Evolutionary conservation across 2,329 filamentous ascomycete species (phyloP).

Genomic region (Penicillium sp.): DNA sequence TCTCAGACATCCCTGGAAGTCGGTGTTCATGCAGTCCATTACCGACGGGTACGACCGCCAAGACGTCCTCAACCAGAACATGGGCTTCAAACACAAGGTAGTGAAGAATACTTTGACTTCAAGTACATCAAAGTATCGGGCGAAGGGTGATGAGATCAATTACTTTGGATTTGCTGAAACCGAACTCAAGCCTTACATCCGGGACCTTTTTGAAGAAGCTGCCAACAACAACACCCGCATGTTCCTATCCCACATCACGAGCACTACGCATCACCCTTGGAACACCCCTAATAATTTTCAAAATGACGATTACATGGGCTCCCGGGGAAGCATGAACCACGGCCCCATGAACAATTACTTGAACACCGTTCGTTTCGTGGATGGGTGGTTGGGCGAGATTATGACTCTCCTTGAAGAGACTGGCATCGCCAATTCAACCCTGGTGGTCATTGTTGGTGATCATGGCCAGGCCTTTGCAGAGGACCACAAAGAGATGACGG

Average conservation of each 20-base stretch:
- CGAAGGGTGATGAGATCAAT: conserved; percentile 34
- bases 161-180: conserved; percentile 43
- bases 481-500: conserved; percentile 35
- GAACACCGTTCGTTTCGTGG: conserved; percentile 41
- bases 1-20: conserved; percentile 26
- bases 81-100: conserved; percentile 29
- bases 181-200: conserved; percentile 36
- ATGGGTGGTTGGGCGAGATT: conserved; percentile 41
- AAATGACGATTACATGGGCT: conserved; percentile 22
- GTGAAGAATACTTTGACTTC: conserved; percentile 25
- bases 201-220: conserved; percentile 25
- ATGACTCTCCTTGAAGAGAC: conserved; percentile 40
- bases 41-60: conserved; percentile 38
- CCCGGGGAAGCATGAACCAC: conserved; percentile 23
- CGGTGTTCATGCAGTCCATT: conserved; percentile 36
- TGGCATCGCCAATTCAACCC: conserved; percentile 41
- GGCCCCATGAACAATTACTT: conserved; percentile 40
- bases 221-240: conserved; percentile 27
- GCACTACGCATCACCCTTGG: conserved; percentile 42
- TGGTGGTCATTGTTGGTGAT: conserved; percentile 45
- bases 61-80: conserved; percentile 29
- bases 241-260: conserved; percentile 32
- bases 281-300: conserved; percentile 29
- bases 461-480: conserved; percentile 43
- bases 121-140: conserved; percentile 26